Percentiles rank a stretch among this genome's conserved stretches.
phyloP scores from a whole-genome alignment of 1,139 yeast genomes.

The Suhomyces yuchorum region DNA sequence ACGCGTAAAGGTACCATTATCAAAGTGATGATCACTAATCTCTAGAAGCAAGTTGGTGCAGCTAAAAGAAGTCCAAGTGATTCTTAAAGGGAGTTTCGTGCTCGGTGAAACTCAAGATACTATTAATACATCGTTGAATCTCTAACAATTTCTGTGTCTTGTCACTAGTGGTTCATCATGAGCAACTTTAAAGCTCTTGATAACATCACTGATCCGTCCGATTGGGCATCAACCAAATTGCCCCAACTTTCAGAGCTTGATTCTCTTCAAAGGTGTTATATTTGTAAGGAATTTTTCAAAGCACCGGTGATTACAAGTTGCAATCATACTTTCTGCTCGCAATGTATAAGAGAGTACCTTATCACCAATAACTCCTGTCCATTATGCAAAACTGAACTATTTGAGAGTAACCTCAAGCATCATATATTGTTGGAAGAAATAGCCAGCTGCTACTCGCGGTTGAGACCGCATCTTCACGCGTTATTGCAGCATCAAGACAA shows the following conservation, averaged over 20 bases:
- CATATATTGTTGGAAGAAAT: slow-evolving; percentile 76
- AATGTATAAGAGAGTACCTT: slow-evolving; percentile 78
- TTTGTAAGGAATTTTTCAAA: slow-evolving; percentile 82
- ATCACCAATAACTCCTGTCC: slow-evolving; percentile 70
- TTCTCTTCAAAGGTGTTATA: slow-evolving; percentile 75
- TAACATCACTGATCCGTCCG: slow-evolving; percentile 65
- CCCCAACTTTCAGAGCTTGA: slow-evolving; percentile 68
- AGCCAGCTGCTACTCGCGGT: slow-evolving; percentile 52
- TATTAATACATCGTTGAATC: background rate
- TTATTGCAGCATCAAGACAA: slow-evolving; percentile 17
- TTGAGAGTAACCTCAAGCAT: slow-evolving; percentile 70
- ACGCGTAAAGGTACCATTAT: background rate
- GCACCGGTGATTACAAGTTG: slow-evolving; percentile 89
- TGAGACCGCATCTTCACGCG: slow-evolving; percentile 44
- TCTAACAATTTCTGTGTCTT: background rate
- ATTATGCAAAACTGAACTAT: slow-evolving; percentile 69
- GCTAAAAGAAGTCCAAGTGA: background rate
- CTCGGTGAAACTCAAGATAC: background rate
- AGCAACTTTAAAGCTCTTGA: slow-evolving; percentile 17
- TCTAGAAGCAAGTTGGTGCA: background rate
- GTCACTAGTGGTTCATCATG: background rate
- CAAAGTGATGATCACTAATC: background rate
- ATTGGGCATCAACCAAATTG: slow-evolving; percentile 56
- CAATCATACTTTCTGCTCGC: slow-evolving; percentile 88
- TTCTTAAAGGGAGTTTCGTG: background rate